phyloP scores from a whole-genome alignment of 2,329 filamentous ascomycete genomes.

The Xylaria digitata region DNA sequence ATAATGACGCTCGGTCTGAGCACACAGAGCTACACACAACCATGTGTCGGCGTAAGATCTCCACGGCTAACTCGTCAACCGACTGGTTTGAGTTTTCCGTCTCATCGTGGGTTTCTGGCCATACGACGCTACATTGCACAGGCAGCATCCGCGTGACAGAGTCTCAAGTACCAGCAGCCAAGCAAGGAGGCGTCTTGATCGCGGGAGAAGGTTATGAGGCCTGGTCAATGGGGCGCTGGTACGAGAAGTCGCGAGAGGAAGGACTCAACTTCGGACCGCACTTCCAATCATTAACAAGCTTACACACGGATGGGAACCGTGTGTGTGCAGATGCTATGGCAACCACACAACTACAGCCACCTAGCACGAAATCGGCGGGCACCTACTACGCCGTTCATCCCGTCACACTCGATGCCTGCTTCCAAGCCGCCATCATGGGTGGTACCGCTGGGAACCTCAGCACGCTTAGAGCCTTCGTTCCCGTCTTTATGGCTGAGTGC shows the following conservation, averaged over 20 bases:
- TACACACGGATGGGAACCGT: slow-evolving; percentile 22
- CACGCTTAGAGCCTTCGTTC: slow-evolving; percentile 9
- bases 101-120: slow-evolving; percentile 28
- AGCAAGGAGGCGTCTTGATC: neutral
- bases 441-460: neutral
- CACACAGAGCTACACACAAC: slow-evolving; percentile 30
- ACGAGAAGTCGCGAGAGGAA: slow-evolving; percentile 27
- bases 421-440: slow-evolving; percentile 24
- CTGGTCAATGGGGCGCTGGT: slow-evolving; percentile 26
- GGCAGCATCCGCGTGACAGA: slow-evolving; percentile 28
- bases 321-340: neutral
- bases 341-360: neutral
- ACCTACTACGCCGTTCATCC: slow-evolving; percentile 24
- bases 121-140: slow-evolving; percentile 31
- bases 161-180: neutral
- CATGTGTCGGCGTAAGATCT: slow-evolving; percentile 24
- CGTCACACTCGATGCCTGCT: slow-evolving; percentile 22
- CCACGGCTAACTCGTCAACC: slow-evolving; percentile 8
- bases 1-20: neutral
- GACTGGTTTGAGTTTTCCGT: slow-evolving; percentile 39
- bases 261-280: slow-evolving; percentile 37
- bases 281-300: slow-evolving; percentile 27
- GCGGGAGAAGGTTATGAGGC: neutral
- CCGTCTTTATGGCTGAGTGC: slow-evolving; percentile 18
- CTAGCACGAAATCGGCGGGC: neutral